These are phyloP conservation scores for Clonostachys solani DNA, from an alignment of 2,329 filamentous ascomycete genomes.

Conservation along the genomic window DNA sequence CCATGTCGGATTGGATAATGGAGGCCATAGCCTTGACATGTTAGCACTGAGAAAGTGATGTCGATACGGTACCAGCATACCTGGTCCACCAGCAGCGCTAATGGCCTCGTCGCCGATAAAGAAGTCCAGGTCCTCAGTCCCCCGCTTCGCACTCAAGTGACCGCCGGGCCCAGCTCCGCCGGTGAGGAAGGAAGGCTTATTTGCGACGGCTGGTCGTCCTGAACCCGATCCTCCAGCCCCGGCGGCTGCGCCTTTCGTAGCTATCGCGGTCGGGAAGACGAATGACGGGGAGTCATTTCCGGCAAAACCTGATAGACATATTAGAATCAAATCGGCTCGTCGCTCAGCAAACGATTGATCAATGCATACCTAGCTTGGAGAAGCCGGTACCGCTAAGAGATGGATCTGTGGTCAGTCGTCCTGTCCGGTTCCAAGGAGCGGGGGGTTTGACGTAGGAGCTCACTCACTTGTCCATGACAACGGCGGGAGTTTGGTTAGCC, in stretches of 20 bases:
- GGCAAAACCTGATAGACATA: constrained; percentile 70
- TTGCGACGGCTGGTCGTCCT: constrained; percentile 83
- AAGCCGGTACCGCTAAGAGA: constrained; percentile 88
- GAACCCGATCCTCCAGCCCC: constrained; percentile 74
- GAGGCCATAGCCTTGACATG: constrained; percentile 73
- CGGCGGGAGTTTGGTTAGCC: constrained; percentile 98
- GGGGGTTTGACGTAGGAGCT: constrained; percentile 21
- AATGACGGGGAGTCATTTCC: constrained; percentile 99
- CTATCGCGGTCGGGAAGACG: constrained; percentile 98
- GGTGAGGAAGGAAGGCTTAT: constrained; percentile 93
- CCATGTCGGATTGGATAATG: constrained; percentile 98
- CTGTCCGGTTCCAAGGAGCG: constrained; percentile 17
- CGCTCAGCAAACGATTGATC: constrained; percentile 1
- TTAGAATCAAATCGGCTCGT: constrained; percentile 4
- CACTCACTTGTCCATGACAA: constrained; percentile 99
- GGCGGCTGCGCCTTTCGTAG: constrained; percentile 77
- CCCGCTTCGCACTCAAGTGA: constrained; percentile 85
- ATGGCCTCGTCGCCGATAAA: constrained; percentile 98
- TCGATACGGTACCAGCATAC: constrained; percentile 33
- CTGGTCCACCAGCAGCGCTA: constrained; percentile 76
- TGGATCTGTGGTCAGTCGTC: constrained; percentile 23
- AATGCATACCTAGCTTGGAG: constrained; percentile 85
- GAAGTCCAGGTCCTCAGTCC: constrained; percentile 96
- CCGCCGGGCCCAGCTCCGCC: constrained; percentile 80
- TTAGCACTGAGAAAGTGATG: constrained; percentile 2